Evolutionary conservation across 768 basidiomycete genomes (phyloP).

Genomic region (Cubamyces lactineus): DNA sequence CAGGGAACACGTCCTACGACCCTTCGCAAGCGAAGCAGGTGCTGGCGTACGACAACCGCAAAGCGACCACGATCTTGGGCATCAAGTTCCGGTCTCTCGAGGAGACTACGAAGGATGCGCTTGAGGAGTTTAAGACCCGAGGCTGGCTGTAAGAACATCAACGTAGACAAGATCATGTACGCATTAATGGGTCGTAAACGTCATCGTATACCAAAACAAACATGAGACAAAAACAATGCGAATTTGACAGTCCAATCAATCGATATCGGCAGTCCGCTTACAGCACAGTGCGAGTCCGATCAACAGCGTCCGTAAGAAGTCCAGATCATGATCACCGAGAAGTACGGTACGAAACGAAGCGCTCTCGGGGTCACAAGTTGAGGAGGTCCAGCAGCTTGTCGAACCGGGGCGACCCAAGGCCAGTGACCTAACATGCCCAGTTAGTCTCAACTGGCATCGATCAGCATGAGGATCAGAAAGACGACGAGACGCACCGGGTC

Average conservation of each 20-base stretch:
- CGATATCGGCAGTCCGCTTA: not conserved
- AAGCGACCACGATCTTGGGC: constrained; percentile 44
- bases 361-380: not conserved
- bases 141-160: constrained; percentile 40
- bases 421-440: constrained; percentile 29
- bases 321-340: not conserved
- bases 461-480: not conserved
- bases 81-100: constrained; percentile 44
- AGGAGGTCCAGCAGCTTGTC: constrained; percentile 20
- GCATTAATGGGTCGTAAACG: no score
- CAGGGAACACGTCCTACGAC: constrained; percentile 22
- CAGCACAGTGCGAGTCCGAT: not conserved
- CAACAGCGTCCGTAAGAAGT: not conserved
- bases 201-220: no score
- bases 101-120: constrained; percentile 43
- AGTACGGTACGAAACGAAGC: no score
- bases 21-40: constrained; percentile 32
- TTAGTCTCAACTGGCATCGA: no score
- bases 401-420: constrained; percentile 39
- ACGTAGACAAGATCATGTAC: no score
- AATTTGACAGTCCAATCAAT: not conserved
- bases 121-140: constrained; percentile 44
- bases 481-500: constrained; percentile 32
- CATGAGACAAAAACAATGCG: no score
- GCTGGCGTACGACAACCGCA: constrained; percentile 38